Base-by-base conservation (phyloP, 202 grass and related monocot species). In the Schoenoplectus triqueter region DNA sequence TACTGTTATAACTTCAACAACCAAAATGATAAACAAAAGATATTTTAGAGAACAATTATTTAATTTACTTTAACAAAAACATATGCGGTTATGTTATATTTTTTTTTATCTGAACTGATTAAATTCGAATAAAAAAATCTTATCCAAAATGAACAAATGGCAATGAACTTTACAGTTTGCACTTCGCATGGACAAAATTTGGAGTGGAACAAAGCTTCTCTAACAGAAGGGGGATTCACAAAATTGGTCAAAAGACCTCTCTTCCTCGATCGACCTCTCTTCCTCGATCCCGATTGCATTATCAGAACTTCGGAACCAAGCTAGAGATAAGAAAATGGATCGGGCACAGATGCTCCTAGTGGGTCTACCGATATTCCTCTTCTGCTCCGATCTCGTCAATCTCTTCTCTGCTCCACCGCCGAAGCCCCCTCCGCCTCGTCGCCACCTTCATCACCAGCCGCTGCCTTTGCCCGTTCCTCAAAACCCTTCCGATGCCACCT, bases 371-470 rank as follows among this genome's bases (percentile, higher is more conserved):
- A 82, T 99, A 86, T 87, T 94, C 84, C 96, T 99, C 69, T 94
- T 99, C 88, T 96, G 89, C 90, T 94, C 93, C 87, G 96, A 99
- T 85, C 73, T 95, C 65, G 82, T 92, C 44, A 90, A 91, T 55
- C 91, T 96, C 90, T 99, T 99, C 80, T 74, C 89, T 69, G 82
- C 87, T 71, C 85, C 88, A 11, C 91, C 89, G 9, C 91, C 87
- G 0, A 89, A 88, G 52, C 95, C 83, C 11, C 89, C 85, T 46
- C 3, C 62, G 21, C 13, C 66, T 0, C 79, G 79, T 42, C 50
- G 78, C 31, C 67, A 82, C 46, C 10, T 6, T 5, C 80, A 59
- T 10, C 77, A 31, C 6, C 47, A 74, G 80, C 74, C 76, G 56
- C 87, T 57, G 20, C 40, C 52, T 40, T 64, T 2, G 69, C 68